Percentiles rank a stretch among this genome's conserved stretches.
phyloP scores from a whole-genome alignment of 2,329 filamentous ascomycete genomes.

The Paraphaeosphaeria sporulosa region DNA sequence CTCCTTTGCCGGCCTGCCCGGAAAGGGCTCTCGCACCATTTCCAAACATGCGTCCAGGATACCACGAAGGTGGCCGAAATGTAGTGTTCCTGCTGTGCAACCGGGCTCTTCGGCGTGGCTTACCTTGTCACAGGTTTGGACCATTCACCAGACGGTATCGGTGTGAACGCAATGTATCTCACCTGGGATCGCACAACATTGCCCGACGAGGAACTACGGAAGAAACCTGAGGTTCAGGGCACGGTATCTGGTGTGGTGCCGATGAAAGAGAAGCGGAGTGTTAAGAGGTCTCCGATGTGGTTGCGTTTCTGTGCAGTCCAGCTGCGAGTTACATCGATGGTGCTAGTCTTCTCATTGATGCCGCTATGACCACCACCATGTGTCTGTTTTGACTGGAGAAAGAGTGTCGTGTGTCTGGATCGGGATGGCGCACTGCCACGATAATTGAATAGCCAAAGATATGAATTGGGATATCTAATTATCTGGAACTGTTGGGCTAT shows the following conservation, averaged over 20 bases:
- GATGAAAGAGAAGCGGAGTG: conserved; percentile 18
- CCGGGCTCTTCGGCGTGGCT: background rate
- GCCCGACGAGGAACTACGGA: conserved; percentile 16
- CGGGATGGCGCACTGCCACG: too few relatives aligned
- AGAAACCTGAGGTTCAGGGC: conserved; percentile 15
- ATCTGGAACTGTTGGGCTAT: too few relatives aligned
- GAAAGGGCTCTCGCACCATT: conserved; percentile 28
- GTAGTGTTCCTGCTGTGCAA: background rate
- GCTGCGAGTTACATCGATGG: conserved; percentile 23
- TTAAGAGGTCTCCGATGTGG: conserved; percentile 21
- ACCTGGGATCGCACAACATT: conserved; percentile 22
- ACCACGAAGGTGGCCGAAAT: conserved; percentile 35
- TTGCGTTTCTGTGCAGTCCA: conserved; percentile 22
- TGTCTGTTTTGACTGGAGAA: conserved; percentile 9
- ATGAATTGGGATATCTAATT: too few relatives aligned
- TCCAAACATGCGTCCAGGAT: conserved; percentile 41
- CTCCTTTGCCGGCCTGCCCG: conserved; percentile 23
- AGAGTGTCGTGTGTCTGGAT: too few relatives aligned
- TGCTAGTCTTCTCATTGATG: conserved; percentile 19
- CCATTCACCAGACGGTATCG: conserved; percentile 18
- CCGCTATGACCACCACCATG: conserved; percentile 20
- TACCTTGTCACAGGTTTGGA: conserved; percentile 25
- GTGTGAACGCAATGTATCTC: conserved; percentile 22
- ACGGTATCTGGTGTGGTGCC: conserved; percentile 14
- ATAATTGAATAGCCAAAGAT: too few relatives aligned